These are phyloP conservation scores for Nicotiana undulata DNA, from an alignment of 257 asterid species.

Conservation along the genomic window DNA sequence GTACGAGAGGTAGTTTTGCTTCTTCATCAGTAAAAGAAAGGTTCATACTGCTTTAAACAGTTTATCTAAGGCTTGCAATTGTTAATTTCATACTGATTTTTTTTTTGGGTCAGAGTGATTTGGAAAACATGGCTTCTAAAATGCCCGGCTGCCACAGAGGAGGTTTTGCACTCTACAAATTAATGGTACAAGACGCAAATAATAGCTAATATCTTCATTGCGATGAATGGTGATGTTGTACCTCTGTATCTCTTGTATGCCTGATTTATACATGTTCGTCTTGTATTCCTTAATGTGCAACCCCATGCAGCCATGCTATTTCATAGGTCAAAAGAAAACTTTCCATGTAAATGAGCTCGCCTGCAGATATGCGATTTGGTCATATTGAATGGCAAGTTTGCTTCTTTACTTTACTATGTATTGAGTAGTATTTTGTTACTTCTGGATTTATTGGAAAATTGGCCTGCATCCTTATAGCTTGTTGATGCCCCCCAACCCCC, in stretches of 20 bases:
- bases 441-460: not conserved
- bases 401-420: not conserved
- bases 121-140: conserved; percentile 38
- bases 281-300: not conserved
- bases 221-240: too few relatives aligned
- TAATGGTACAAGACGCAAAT: conserved; percentile 44
- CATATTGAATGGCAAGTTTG: not conserved
- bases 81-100: conserved; percentile 25
- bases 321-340: not conserved
- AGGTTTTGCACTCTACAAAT: conserved; percentile 71
- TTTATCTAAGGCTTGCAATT: conserved; percentile 24
- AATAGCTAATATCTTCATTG: not conserved
- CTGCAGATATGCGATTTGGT: not conserved
- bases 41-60: not conserved
- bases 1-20: not conserved
- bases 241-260: not conserved
- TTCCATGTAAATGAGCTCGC: not conserved
- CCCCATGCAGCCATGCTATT: not conserved
- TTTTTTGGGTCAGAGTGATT: conserved; percentile 35
- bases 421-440: not conserved
- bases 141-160: conserved; percentile 99
- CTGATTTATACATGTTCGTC: not conserved
- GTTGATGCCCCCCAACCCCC: too few relatives aligned
- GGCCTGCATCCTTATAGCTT: not conserved
- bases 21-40: not conserved